Percentiles rank a stretch among this genome's conserved stretches.
Conservation (phyloP, 2,329 filamentous ascomycete species). For the Coniochaeta pulveracea region DNA sequence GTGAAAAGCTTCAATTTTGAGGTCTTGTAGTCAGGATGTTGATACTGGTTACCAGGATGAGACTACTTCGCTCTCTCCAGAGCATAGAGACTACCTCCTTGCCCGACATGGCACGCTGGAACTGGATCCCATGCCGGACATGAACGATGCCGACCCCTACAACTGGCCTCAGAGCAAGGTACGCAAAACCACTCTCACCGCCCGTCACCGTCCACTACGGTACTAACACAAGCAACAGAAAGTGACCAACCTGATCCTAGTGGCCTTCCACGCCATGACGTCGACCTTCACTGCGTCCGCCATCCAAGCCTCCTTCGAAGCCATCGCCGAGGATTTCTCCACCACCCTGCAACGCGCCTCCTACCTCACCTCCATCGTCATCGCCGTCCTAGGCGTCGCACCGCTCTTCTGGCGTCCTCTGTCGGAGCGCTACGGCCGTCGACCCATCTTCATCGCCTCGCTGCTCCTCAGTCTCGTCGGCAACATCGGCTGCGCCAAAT, state of each 20-base stretch:
- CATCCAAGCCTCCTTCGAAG: constrained; percentile 42
- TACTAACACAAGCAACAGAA: constrained; percentile 27
- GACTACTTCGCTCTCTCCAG: constrained; percentile 20
- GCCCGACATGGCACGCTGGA: constrained; percentile 40
- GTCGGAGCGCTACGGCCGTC: constrained; percentile 39
- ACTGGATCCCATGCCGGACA: constrained; percentile 38
- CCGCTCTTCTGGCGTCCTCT: constrained; percentile 47
- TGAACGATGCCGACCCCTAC: constrained; percentile 38
- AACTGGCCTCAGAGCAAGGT: constrained; percentile 43
- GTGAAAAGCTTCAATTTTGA: neutral
- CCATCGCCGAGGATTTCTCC: constrained; percentile 37
- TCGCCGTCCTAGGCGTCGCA: constrained; percentile 38
- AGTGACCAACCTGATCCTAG: constrained; percentile 36
- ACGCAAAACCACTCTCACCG: constrained; percentile 3
- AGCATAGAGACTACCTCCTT: constrained; percentile 37
- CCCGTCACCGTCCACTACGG: no score
- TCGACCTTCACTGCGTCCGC: constrained; percentile 40
- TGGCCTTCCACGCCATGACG: constrained; percentile 47
- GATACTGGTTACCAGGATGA: neutral
- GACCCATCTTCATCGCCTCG: constrained; percentile 41
- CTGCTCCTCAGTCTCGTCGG: constrained; percentile 31
- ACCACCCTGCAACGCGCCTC: constrained; percentile 34
- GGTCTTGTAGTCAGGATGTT: no score
- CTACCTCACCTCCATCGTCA: constrained; percentile 45
- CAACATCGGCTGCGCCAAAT: constrained; percentile 42